Evolutionary conservation across 768 basidiomycete species (phyloP), one percentile per base, ranked within the genome.

Genomic region (Lactarius sp.): DNA sequence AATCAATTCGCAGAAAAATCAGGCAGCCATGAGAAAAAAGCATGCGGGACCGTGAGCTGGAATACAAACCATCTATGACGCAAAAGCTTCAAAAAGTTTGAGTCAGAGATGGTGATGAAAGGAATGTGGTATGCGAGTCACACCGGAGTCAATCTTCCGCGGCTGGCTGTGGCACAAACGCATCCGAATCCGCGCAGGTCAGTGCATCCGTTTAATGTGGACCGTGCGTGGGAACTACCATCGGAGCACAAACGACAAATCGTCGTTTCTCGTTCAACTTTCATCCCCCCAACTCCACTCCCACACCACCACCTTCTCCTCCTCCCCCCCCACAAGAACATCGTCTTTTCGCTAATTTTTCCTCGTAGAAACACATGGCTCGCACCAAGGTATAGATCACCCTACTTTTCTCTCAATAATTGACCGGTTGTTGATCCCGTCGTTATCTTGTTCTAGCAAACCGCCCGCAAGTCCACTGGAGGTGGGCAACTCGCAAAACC

Each of bases 391-490:
- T 89, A 66, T 58, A 72, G 42, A 63, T 20, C 16, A 53, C 39
- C 18, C 36, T 52, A 59, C 52, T 27, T 39, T 47, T 36, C 18
- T 46, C 46, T 61, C 51, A n/a, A 41, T 13, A 33, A 18, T 34
- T 67, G 47, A 54, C 63, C 22, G 54, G 31, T 60, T 59, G 12
- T 49, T 49, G 10, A 49, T 27, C 42, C 68, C 73, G 60, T 72
- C 73, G 70, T 69, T 68, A 69, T 71, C 69, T 62, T 27, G 27
- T 27, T 55, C 56, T 70, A 94, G 94, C 95, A 97, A 94, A 97
- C 94, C 75, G 95, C 95, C 74, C 93, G 95, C 79, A 97, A 98
- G 83, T 97, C 95, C 62, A 97, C 96, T 68, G 96, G 96, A 89
- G 94, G 94, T 87, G 70, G 75, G 77, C 78, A 76, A 36, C 73